Base-by-base conservation (phyloP, 2,329 filamentous ascomycete species). In the Ploettnerulaceae sp. region DNA sequence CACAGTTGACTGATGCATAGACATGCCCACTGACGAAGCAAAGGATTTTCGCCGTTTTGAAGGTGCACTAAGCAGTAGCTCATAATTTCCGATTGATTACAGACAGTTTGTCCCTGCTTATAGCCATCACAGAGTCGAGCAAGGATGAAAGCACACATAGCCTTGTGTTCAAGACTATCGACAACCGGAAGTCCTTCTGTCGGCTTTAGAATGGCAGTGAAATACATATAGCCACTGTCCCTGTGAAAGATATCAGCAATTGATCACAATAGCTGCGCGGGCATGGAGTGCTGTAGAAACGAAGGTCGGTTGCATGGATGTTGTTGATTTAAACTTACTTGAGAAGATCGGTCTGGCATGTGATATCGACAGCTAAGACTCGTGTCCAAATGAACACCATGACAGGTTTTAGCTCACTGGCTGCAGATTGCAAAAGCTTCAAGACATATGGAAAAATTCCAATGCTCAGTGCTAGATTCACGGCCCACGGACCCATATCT, bases 311-410 rank as follows among this genome's bases (percentile, higher is more conserved):
- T 3, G 7, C 7, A 29, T 29, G 7, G 7, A 9, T n/a, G 17
- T 22, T 2, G 11, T 9, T 21, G 7, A 7, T 38, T 9, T 14
- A 0, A 11, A 49, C 50, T 45, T 41, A 55, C 52, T 97, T 97
- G 58, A 97, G 81, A 9, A 98, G 73, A 65, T 98, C 93, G 52
- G 84, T 82, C 66, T 98, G 93, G 61, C 93, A 96, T 1, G 87
- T 88, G 49, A 93, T 83, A 62, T 98, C 93, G 5, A 98, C 93
- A 6, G 93, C 93, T 54, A 98, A 79, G 33, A 98, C 89, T 38
- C 93, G 81, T 5, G 93, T 90, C 93, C 93, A 98, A 53, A 98
- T 98, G 66, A 97, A 98, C 4, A 98, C 90, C 93, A 98, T 97
- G 50, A 97, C 90, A 0, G 93, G 91, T 63, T 97, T 97, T 52